Conservation (phyloP, 164 flowering plant species). For the Umbilicus rupestris region DNA sequence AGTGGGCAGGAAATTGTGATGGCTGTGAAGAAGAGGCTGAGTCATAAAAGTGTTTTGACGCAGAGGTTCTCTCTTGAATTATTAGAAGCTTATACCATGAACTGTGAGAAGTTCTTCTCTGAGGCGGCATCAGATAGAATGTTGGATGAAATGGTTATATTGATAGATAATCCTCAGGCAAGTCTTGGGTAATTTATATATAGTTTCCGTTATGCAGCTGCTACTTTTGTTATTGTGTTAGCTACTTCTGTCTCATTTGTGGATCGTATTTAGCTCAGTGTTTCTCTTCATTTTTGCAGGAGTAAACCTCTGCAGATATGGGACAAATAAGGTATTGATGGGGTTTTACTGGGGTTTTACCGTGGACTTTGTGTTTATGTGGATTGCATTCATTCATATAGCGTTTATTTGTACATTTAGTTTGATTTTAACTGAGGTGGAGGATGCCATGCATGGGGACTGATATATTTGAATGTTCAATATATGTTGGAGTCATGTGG, state of each 20-base stretch:
- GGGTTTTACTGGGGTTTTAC: too few species aligned
- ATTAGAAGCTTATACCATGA: constrained; percentile 65
- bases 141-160: constrained; percentile 79
- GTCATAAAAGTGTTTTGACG: constrained; percentile 25
- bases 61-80: constrained; percentile 63
- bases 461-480: too few species aligned
- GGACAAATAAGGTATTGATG: constrained; percentile 99
- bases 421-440: too few species aligned
- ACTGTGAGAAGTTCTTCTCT: constrained; percentile 83
- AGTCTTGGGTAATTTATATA: constrained; percentile 94
- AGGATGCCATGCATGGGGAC: too few species aligned
- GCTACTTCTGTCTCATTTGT: neutral
- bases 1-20: constrained; percentile 61
- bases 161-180: constrained; percentile 62
- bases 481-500: too few species aligned
- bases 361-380: neutral
- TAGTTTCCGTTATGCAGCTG: neutral
- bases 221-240: neutral
- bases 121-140: constrained; percentile 86
- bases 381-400: neutral
- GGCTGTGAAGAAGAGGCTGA: constrained; percentile 64
- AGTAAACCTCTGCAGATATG: constrained; percentile 98
- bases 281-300: constrained; percentile 29
- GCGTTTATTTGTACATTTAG: neutral
- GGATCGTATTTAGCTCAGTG: neutral